These are phyloP conservation scores for Pichia inconspicua DNA, from an alignment of 1,139 yeast species.

Conservation along the genomic window DNA sequence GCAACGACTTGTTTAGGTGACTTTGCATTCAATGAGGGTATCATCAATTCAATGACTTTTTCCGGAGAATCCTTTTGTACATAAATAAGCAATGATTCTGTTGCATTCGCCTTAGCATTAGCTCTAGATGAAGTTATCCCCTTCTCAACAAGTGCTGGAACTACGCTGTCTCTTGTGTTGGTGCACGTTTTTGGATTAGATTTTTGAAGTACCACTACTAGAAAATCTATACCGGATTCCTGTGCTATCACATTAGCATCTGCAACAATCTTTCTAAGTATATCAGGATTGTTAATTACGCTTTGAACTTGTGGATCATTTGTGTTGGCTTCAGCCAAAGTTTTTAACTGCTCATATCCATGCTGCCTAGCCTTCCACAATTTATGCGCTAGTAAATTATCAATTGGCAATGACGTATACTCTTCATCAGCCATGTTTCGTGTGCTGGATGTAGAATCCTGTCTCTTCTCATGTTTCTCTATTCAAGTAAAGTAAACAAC, in stretches of 20 bases:
- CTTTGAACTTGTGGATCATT: slow-evolving; percentile 49
- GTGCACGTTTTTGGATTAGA: slow-evolving; percentile 43
- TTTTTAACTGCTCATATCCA: slow-evolving; percentile 66
- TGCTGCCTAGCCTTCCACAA: slow-evolving; percentile 82
- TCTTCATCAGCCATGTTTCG: slow-evolving; percentile 12
- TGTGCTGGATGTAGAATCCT: neutral
- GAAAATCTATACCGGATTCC: slow-evolving; percentile 62
- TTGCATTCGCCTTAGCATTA: slow-evolving; percentile 61
- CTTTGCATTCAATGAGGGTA: slow-evolving; percentile 55
- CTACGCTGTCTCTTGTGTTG: slow-evolving; percentile 37
- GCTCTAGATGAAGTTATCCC: slow-evolving; percentile 72
- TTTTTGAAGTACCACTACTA: slow-evolving; percentile 48
- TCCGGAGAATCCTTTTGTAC: slow-evolving; percentile 63
- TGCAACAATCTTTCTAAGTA: slow-evolving; percentile 49
- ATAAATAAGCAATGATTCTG: slow-evolving; percentile 53
- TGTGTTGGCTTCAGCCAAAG: slow-evolving; percentile 46
- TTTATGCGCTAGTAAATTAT: slow-evolving; percentile 42
- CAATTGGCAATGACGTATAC: slow-evolving; percentile 52
- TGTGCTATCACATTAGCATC: slow-evolving; percentile 92
- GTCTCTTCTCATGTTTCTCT: neutral
- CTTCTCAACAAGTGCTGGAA: slow-evolving; percentile 65
- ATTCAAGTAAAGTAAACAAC: neutral
- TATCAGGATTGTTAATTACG: slow-evolving; percentile 43
- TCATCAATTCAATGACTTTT: slow-evolving; percentile 57
- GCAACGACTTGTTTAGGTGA: slow-evolving; percentile 79